Evolutionary conservation across 352 stramenopile species (phyloP).

Genomic region (Pilasporangium apinafurcum): DNA sequence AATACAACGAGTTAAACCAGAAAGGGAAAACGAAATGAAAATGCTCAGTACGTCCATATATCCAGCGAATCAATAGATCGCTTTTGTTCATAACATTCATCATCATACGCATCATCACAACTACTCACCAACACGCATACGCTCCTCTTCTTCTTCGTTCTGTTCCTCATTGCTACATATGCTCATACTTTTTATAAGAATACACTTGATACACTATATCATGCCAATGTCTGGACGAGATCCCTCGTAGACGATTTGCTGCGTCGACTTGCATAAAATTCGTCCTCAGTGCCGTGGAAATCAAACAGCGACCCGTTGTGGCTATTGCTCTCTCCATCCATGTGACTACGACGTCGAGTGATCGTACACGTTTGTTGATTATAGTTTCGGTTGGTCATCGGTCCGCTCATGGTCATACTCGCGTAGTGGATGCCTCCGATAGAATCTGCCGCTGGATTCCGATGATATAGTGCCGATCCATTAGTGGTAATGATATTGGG

Average conservation of each 20-base stretch:
- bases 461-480: too few relatives aligned
- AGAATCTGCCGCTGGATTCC: too few relatives aligned
- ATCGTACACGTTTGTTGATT: too few relatives aligned
- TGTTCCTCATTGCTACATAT: neutral
- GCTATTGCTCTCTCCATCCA: constrained; percentile 15
- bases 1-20: neutral
- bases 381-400: too few relatives aligned
- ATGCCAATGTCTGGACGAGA: constrained; percentile 5
- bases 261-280: constrained; percentile 11
- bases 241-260: constrained; percentile 12
- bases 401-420: constrained; percentile 3
- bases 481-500: too few relatives aligned
- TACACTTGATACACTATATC: too few relatives aligned
- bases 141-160: neutral
- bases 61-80: too few relatives aligned
- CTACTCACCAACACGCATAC: neutral
- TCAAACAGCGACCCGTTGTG: constrained; percentile 23
- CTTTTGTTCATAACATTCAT: neutral
- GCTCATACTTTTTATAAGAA: constrained; percentile 2
- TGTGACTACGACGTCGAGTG: too few relatives aligned
- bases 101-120: too few relatives aligned
- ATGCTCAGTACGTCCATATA: too few relatives aligned
- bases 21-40: neutral
- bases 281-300: constrained; percentile 27
- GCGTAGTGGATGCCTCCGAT: constrained; percentile 14